Evolutionary conservation across 495 filamentous ascomycete species (phyloP), one percentile per base, ranked within the genome.

Genomic region (Tuber calosporum): DNA sequence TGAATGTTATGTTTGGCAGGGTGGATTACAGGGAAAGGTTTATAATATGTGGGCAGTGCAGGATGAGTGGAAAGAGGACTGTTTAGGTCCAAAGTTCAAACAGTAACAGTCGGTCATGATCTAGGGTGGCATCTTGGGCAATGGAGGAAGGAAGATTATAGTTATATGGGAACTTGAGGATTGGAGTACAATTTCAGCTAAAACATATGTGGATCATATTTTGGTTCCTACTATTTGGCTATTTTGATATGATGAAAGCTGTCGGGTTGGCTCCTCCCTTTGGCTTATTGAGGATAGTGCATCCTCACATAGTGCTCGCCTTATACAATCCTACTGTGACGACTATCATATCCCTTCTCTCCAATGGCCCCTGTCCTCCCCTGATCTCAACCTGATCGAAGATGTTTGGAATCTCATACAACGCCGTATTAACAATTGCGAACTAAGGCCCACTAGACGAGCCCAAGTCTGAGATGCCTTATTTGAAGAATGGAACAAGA

Each of bases 221-320:
- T 15, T 76, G 40, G 37, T 1, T 30, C 36, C 48, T 66, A 39
- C 67, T 22, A 36, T 76, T 39, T 53, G 70, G 22, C 67, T 68
- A 43, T 67, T 70, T 45, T 66, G 68, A 43, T 70, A 70, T 42
- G 30, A 39, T 8, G 8, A 39, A 39, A 39, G 38, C 48, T 1
- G 66, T 70, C 40, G 38, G 41, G 19, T 45, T 53, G 53, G 70
- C 34, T 7, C 20, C 1, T 69, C 67, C 30, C 38, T 69, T 5
- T 76, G 68, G 13, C n/a, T 73, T 0, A 76, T 73, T 20, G 74
- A 76, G 11, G 66, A 76, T 67, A 39, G 67, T 34, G 68, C 71
- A 48, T 43, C 67, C 40, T 42, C 74, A 41, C 43, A 76, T 66
- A 4, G 42, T 34, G 67, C 66, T 41, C 53, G 30, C 1, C 30